These are phyloP conservation scores for Fusarium tanahbumbuense DNA, from an alignment of 2,329 filamentous ascomycete species.

Conservation along the genomic window DNA sequence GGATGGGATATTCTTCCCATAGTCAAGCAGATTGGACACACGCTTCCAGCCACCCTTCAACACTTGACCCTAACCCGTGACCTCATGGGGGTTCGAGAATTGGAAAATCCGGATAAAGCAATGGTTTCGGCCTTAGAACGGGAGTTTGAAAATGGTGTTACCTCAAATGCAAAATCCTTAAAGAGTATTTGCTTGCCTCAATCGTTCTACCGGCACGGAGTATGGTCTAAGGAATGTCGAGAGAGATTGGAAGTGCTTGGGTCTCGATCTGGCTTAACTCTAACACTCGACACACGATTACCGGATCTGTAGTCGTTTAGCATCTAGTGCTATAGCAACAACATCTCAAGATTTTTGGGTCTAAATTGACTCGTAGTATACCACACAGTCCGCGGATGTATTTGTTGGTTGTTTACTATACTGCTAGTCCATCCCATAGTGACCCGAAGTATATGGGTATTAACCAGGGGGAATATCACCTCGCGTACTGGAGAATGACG, in stretches of 20 bases:
- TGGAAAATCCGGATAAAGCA: neutral
- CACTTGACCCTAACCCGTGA: neutral
- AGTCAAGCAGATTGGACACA: neutral
- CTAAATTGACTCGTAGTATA: no score
- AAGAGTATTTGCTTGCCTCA: neutral
- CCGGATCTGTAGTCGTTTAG: no score
- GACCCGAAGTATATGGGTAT: no score
- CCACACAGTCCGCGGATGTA: no score
- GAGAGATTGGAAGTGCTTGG: neutral
- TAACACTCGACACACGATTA: neutral
- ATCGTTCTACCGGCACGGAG: neutral
- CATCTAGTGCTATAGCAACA: no score
- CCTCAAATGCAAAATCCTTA: neutral
- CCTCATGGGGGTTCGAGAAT: neutral
- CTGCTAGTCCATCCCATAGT: no score
- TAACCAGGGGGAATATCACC: no score
- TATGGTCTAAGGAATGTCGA: neutral
- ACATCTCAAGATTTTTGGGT: no score
- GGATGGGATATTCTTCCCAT: accelerated
- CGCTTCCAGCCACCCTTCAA: neutral
- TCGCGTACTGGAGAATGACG: no score
- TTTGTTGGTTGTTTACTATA: no score
- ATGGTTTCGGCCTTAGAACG: neutral
- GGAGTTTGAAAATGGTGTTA: neutral
- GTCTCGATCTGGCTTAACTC: neutral